Conservation (phyloP, 768 basidiomycete species). For the Thelephora ganbajun region DNA sequence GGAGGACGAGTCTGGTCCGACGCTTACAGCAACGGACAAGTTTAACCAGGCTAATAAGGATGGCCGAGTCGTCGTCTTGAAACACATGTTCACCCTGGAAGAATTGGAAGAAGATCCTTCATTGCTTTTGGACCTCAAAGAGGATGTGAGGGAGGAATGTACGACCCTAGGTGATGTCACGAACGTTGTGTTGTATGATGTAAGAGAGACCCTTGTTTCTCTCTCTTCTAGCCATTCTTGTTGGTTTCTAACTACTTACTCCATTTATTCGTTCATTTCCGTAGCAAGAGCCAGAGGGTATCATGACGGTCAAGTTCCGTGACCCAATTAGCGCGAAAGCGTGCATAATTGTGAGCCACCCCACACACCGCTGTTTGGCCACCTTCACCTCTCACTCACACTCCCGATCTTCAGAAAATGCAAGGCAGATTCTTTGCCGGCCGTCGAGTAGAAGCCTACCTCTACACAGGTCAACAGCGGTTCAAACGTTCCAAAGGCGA, state of each 20-base stretch:
- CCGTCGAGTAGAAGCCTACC: slow-evolving; percentile 63
- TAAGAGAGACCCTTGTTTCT: slow-evolving; percentile 26
- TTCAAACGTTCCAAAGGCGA: slow-evolving; percentile 59
- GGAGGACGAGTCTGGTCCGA: slow-evolving; percentile 81
- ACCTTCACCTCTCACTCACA: neutral
- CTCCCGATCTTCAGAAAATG: slow-evolving; percentile 57
- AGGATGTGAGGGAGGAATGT: slow-evolving; percentile 93
- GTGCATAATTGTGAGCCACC: slow-evolving; percentile 59
- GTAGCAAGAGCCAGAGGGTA: slow-evolving; percentile 83
- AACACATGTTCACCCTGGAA: slow-evolving; percentile 85
- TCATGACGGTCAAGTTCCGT: slow-evolving; percentile 95
- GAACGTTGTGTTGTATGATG: slow-evolving; percentile 90
- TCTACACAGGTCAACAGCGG: slow-evolving; percentile 71
- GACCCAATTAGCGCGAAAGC: slow-evolving; percentile 89
- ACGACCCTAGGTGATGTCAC: slow-evolving; percentile 86
- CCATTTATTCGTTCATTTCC: neutral
- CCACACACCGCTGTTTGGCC: neutral
- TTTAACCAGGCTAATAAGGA: slow-evolving; percentile 30
- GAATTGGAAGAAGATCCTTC: slow-evolving; percentile 80
- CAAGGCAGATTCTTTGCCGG: slow-evolving; percentile 85
- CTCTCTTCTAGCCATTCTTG: neutral
- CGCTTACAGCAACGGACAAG: slow-evolving; percentile 40
- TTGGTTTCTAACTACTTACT: slow-evolving; percentile 1
- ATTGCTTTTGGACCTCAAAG: slow-evolving; percentile 83
- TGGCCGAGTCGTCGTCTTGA: slow-evolving; percentile 79